phyloP scores from a whole-genome alignment of 176 grass and related monocot species.

The Saccharum spontaneum region DNA sequence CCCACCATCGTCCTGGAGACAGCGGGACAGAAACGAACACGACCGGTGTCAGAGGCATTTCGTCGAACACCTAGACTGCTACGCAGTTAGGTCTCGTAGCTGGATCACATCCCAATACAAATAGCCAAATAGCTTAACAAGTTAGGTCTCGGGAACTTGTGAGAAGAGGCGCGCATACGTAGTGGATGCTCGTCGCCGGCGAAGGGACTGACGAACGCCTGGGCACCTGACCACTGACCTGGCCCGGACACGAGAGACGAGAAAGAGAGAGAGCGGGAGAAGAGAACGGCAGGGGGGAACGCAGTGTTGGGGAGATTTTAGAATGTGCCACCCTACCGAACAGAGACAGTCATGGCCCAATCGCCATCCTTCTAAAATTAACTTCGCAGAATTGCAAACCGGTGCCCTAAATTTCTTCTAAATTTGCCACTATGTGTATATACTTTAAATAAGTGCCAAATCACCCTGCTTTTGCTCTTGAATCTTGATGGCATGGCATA shows the following conservation, averaged over 20 bases:
- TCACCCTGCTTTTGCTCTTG: no score
- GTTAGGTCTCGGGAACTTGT: neutral
- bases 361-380: neutral
- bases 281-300: no score
- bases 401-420: neutral
- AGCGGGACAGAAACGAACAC: neutral
- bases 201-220: neutral
- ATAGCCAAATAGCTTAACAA: neutral
- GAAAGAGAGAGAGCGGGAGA: no score
- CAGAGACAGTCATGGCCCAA: neutral
- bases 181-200: neutral
- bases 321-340: neutral
- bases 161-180: neutral
- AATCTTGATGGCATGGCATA: no score
- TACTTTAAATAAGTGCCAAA: no score
- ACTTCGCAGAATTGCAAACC: neutral
- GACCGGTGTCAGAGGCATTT: neutral
- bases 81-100: neutral
- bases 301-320: neutral
- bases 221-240: neutral
- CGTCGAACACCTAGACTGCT: neutral
- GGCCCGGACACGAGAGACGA: no score
- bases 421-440: neutral
- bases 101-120: neutral
- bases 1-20: slow-evolving; percentile 53